Evolutionary conservation across 768 basidiomycete species (phyloP).

Genomic region (Boletales sp.): DNA sequence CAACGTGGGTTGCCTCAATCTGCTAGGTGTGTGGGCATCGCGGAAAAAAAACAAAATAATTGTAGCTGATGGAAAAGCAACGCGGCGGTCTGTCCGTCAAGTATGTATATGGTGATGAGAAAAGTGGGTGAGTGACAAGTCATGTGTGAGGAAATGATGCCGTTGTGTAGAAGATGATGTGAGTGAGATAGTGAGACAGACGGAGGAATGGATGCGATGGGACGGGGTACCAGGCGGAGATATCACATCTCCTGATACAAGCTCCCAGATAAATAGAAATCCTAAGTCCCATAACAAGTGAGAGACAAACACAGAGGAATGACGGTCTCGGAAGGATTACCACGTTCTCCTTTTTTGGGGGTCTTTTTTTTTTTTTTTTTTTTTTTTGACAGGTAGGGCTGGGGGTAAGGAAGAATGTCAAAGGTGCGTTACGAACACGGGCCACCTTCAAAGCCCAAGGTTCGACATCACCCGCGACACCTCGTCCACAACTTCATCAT

Average conservation of each 20-base stretch:
- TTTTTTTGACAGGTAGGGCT: slow-evolving; percentile 3
- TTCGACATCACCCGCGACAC: slow-evolving; percentile 77
- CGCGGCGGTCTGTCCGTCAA: slow-evolving; percentile 20
- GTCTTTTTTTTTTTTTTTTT: slow-evolving; percentile 5
- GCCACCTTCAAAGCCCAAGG: slow-evolving; percentile 49
- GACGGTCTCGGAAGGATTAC: slow-evolving; percentile 18
- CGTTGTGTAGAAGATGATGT: slow-evolving; percentile 25
- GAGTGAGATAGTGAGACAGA: slow-evolving; percentile 20
- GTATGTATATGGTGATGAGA: slow-evolving; percentile 14
- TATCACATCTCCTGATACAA: slow-evolving; percentile 26
- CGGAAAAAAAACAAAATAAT: slow-evolving; percentile 5
- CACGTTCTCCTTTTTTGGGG: slow-evolving; percentile 2
- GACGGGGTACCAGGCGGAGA: slow-evolving; percentile 23
- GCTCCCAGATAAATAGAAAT: slow-evolving; percentile 33
- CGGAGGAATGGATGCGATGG: slow-evolving; percentile 22
- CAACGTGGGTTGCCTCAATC: slow-evolving; percentile 7
- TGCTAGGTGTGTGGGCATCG: slow-evolving; percentile 12
- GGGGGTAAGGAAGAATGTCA: slow-evolving; percentile 8
- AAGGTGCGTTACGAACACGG: slow-evolving; percentile 13
- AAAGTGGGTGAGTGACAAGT: slow-evolving; percentile 9
- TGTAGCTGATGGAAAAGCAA: slow-evolving; percentile 12
- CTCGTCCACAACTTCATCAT: slow-evolving; percentile 63
- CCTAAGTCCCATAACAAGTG: slow-evolving; percentile 28
- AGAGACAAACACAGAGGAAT: slow-evolving; percentile 17
- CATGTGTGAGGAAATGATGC: slow-evolving; percentile 27